Evolutionary conservation across 2,329 filamentous ascomycete species (phyloP).

Genomic region (Colletotrichum sp.): DNA sequence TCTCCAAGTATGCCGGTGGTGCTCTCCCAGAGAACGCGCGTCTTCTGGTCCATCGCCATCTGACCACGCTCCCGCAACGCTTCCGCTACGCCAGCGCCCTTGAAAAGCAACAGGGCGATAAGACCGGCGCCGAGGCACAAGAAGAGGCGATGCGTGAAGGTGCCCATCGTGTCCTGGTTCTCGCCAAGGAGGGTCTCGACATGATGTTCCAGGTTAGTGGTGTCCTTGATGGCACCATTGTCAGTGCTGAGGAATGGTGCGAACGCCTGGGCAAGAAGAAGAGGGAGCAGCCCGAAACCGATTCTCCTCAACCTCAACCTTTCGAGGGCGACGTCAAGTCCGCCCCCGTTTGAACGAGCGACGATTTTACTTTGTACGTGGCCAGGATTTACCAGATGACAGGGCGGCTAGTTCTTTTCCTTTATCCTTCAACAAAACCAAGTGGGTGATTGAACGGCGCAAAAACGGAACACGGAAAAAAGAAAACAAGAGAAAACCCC

Average conservation of each 20-base stretch:
- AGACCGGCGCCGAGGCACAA: slow-evolving; percentile 33
- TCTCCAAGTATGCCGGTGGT: slow-evolving; percentile 90
- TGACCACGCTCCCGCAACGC: slow-evolving; percentile 83
- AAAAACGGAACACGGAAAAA: slow-evolving; percentile 12
- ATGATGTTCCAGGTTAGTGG: slow-evolving; percentile 93
- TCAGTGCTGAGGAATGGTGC: slow-evolving; percentile 92
- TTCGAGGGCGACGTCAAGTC: slow-evolving; percentile 32
- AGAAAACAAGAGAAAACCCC: slow-evolving; percentile 11
- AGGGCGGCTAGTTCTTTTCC: not conserved
- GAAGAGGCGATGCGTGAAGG: slow-evolving; percentile 55
- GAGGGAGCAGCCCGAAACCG: slow-evolving; percentile 26
- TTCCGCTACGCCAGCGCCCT: slow-evolving; percentile 75
- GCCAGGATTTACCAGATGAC: not conserved
- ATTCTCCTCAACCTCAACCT: slow-evolving; percentile 29
- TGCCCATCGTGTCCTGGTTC: slow-evolving; percentile 80
- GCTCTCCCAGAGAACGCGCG: slow-evolving; percentile 89
- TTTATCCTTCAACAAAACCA: not conserved
- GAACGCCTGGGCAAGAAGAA: slow-evolving; percentile 68
- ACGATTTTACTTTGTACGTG: not conserved
- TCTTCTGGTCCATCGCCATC: slow-evolving; percentile 80
- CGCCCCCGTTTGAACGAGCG: slow-evolving; percentile 1
- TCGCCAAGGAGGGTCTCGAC: slow-evolving; percentile 89
- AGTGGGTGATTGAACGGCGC: slow-evolving; percentile 16
- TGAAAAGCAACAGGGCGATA: slow-evolving; percentile 32
- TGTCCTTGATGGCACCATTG: slow-evolving; percentile 87